Evolutionary conservation across 148 eudicot species (phyloP).

Genomic region (Spergularia bocconei): DNA sequence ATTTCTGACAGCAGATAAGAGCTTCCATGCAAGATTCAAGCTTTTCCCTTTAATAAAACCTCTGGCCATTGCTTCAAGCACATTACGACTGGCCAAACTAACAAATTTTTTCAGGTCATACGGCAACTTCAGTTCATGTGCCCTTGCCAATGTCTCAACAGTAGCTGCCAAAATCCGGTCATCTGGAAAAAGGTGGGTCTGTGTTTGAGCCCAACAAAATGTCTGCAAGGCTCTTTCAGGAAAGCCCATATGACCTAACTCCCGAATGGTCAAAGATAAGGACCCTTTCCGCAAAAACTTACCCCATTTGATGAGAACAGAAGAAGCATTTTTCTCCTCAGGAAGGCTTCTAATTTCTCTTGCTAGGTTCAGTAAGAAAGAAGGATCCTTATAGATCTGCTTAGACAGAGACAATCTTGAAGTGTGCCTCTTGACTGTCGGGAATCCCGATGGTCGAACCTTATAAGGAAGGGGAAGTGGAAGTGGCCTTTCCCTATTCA

Average conservation of each 20-base stretch:
- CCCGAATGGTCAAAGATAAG: constrained; percentile 73
- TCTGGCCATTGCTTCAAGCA: constrained; percentile 72
- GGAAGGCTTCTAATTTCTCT: constrained; percentile 65
- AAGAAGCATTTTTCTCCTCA: constrained; percentile 51
- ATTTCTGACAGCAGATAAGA: constrained; percentile 53
- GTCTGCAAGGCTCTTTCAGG: constrained; percentile 76
- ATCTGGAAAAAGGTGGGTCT: constrained; percentile 81
- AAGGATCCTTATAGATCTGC: constrained; percentile 65
- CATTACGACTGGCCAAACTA: constrained; percentile 47
- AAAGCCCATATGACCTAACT: constrained; percentile 86
- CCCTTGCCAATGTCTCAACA: constrained; percentile 77
- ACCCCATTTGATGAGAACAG: constrained; percentile 53
- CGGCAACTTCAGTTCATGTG: constrained; percentile 56
- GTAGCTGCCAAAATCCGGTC: constrained; percentile 78
- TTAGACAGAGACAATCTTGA: constrained; percentile 42
- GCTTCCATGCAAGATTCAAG: constrained; percentile 65
- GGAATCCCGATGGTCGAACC: constrained; percentile 74
- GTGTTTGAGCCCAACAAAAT: constrained; percentile 79
- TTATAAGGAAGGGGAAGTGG: constrained; percentile 86
- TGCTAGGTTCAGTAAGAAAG: constrained; percentile 65
- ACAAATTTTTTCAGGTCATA: constrained; percentile 48
- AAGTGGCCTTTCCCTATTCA: constrained; percentile 65
- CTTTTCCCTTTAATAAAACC: constrained; percentile 76
- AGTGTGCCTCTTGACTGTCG: constrained; percentile 43
- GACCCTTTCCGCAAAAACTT: constrained; percentile 76